phyloP scores from a whole-genome alignment of 1,139 yeast genomes.

The Candida sp. region DNA sequence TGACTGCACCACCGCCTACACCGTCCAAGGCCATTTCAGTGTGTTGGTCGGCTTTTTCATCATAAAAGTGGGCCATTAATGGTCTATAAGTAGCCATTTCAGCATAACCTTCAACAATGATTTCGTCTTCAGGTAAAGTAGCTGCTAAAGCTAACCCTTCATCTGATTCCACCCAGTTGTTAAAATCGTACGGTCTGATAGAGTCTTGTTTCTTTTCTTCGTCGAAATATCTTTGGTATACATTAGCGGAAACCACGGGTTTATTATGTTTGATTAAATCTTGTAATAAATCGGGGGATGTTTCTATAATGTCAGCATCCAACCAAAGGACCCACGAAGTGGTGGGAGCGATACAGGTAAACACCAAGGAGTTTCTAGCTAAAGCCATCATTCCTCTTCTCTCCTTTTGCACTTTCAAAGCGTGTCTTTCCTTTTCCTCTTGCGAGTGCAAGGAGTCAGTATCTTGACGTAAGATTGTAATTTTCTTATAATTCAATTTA shows the following conservation, averaged over 20 bases:
- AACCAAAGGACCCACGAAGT: conserved; percentile 97
- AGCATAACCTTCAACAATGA: conserved; percentile 86
- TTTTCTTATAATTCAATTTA: conserved; percentile 64
- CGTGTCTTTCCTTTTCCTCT: conserved; percentile 72
- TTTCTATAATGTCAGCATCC: conserved; percentile 90
- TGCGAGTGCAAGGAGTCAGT: conserved; percentile 69
- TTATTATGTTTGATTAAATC: conserved; percentile 86
- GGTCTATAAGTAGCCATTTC: conserved; percentile 94
- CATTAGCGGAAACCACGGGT: conserved; percentile 88
- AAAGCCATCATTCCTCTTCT: conserved; percentile 89
- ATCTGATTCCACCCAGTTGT: conserved; percentile 95
- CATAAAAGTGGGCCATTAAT: conserved; percentile 89
- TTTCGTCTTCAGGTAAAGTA: conserved; percentile 77
- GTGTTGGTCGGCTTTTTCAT: conserved; percentile 54
- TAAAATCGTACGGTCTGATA: conserved; percentile 89
- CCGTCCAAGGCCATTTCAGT: conserved; percentile 87
- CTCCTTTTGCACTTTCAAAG: conserved; percentile 76
- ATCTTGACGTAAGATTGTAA: conserved; percentile 89
- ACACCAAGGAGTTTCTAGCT: conserved; percentile 87
- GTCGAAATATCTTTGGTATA: conserved; percentile 76
- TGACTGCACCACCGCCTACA: conserved; percentile 94
- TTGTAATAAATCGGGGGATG: conserved; percentile 78
- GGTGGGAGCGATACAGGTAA: conserved; percentile 85
- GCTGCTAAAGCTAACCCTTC: conserved; percentile 76
- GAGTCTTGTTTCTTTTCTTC: conserved; percentile 52